phyloP scores from a whole-genome alignment of 2,329 filamentous ascomycete genomes.

The Tympanopsis confertula region DNA sequence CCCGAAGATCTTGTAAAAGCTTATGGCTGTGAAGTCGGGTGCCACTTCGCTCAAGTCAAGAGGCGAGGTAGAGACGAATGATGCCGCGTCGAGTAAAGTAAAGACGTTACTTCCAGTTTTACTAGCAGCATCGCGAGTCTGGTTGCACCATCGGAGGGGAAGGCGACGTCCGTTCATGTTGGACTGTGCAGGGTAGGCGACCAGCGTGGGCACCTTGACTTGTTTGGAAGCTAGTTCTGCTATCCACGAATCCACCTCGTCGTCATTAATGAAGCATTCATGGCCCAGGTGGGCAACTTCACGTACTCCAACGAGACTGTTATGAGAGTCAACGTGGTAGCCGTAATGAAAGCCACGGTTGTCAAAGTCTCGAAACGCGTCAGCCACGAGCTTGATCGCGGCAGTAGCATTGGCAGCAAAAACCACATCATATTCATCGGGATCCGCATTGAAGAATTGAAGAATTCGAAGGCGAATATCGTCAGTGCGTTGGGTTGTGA shows the following conservation, averaged over 20 bases:
- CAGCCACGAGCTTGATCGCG: slow-evolving; percentile 49
- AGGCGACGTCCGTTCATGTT: slow-evolving; percentile 58
- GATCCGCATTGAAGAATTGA: slow-evolving; percentile 44
- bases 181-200: slow-evolving; percentile 59
- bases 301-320: slow-evolving; percentile 57
- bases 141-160: slow-evolving; percentile 41
- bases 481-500: slow-evolving; percentile 45
- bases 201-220: slow-evolving; percentile 26
- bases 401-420: slow-evolving; percentile 52
- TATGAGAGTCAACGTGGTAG: slow-evolving; percentile 50
- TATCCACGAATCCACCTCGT: slow-evolving; percentile 32
- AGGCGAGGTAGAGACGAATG: slow-evolving; percentile 48
- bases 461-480: slow-evolving; percentile 39
- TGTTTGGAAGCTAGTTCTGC: slow-evolving; percentile 10
- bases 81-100: slow-evolving; percentile 50
- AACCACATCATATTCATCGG: slow-evolving; percentile 46
- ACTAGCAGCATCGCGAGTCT: slow-evolving; percentile 11
- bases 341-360: slow-evolving; percentile 40
- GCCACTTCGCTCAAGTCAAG: slow-evolving; percentile 42
- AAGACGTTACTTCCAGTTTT: slow-evolving; percentile 14
- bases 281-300: slow-evolving; percentile 43
- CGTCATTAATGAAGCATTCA: slow-evolving; percentile 49
- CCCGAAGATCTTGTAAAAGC: slow-evolving; percentile 57
- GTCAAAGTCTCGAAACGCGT: slow-evolving; percentile 40
- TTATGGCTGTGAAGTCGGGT: slow-evolving; percentile 49